Evolutionary conservation across 441 rosid genomes (phyloP).

Genomic region (Sinapis alba): DNA sequence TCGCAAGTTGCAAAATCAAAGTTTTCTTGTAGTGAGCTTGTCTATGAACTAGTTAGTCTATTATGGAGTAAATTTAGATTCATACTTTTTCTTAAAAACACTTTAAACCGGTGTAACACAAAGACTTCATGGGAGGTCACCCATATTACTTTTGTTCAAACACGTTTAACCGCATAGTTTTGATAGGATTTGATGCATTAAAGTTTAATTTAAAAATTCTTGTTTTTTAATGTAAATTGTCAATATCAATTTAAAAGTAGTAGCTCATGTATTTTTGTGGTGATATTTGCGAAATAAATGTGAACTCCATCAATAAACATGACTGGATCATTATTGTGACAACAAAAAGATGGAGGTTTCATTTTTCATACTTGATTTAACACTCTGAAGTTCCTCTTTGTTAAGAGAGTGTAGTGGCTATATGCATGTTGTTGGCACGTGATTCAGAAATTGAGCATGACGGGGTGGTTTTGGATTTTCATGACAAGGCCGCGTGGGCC

Average conservation of each 20-base stretch:
- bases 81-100: no score
- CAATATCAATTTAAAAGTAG: background rate
- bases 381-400: background rate
- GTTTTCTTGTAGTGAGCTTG: background rate
- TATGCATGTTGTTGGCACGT: slow-evolving; percentile 22
- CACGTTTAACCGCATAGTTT: no score
- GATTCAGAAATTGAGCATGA: slow-evolving; percentile 9
- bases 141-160: no score
- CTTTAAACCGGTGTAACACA: no score
- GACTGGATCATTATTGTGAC: background rate
- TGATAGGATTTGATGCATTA: no score
- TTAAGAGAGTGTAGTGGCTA: background rate
- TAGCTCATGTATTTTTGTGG: background rate
- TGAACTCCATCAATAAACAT: background rate
- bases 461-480: slow-evolving; percentile 25
- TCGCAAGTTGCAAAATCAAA: no score
- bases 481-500: slow-evolving; percentile 30
- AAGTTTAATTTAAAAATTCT: no score
- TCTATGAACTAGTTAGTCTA: background rate
- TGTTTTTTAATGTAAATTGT: background rate
- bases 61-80: background rate
- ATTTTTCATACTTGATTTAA: slow-evolving; percentile 2
- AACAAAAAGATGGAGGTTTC: background rate
- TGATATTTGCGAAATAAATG: background rate
- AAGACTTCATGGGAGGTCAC: no score